Evolutionary conservation across 2,329 filamentous ascomycete species (phyloP), one percentile per base, ranked within the genome.

Genomic region (Pleomassaria siparia): DNA sequence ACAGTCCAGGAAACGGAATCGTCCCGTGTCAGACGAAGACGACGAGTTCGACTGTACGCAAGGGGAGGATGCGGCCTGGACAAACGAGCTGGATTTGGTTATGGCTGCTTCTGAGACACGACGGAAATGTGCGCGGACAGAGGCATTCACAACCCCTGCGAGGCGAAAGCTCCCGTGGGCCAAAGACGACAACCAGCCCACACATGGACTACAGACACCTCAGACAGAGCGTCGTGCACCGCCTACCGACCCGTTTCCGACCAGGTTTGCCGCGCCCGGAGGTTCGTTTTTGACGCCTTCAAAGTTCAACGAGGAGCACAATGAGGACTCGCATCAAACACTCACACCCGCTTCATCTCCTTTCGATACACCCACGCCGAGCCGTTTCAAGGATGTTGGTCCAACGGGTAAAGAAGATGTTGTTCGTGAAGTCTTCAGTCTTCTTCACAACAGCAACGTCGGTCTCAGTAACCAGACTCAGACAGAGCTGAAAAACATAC

Each of bases 381-480:
- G 36, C 20, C 61, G 67, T 24, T 69, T 65, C 46, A 63, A 53
- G 12, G 56, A 65, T 20, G 50, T 55, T 3, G 24, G 42, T 7
- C 37, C 39, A 8, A 30, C 18, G 1, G 43, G 41, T 12, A 50
- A 53, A 10, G 55, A 58, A 3, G 56, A 59, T 35, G 41, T 71
- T 1, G 53, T 58, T 2, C 50, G 42, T 5, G 73, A 81, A 40
- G 72, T 85, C 32, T 73, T 84, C 67, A 55, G 59, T 1, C 59
- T 85, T 4, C 73, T 86, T 1, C 66, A 67, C 12, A 69, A 66
- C 33, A 71, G 77, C 46, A 59, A 68, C 8, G 53, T 84, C 13
- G 69, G 73, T 13, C 43, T 70, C 4, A 26, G 37, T 22, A 40
- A 50, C 6, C 35, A 54, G 4, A 50, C 55, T 4, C 49, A 57